Base-by-base conservation (phyloP, 805 yeast species). In the Kuraishia floccosa region DNA sequence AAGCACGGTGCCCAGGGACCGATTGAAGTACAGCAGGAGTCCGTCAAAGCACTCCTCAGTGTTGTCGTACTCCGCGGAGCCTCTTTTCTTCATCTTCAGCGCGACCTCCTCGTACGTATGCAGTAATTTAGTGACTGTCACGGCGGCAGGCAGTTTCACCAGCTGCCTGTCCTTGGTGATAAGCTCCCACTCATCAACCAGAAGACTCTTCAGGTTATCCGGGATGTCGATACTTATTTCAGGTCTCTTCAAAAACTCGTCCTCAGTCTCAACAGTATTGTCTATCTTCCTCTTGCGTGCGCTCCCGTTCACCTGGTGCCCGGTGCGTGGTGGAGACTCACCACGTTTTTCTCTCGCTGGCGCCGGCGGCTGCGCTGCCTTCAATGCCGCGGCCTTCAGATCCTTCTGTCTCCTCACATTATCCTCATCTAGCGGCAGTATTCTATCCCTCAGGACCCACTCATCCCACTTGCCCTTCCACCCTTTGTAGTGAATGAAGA, bases 401-500 rank as follows among this genome's bases (percentile, higher is more conserved):
- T 70, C 76, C 40, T 74, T 70, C 51, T 78, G 83, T 30, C 72
- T 54, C 30, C 65, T 58, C 32, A 79, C 42, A 44, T 81, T 85
- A 39, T 79, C 94, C 19, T 72, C 77, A 30, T 68, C 80, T 46
- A 63, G 64, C 39, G 73, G 78, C 45, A 83, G 59, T 5, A 89
- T 67, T 22, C 97, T 58, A 24, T 72, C 76, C 6, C 55, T 52
- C 1, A 70, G 67, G 1, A 89, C 89, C 98, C 98, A 89, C 52
- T 89, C 98, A 49, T 89, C 97, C 95, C 96, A 89, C 35, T 86
- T 76, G 12, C 77, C 55, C 46, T 87, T 89, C 98, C 98, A 89
- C 3, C 98, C 97, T 42, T 78, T 80, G 54, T 89, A 89, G 48
- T 91, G 98, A 12, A 89, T 72, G 41, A 63, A 76, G 53, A 74